Evolutionary conservation across 768 basidiomycete genomes (phyloP), one percentile per base, ranked within the genome.

Genomic region (Hypholoma sublateritium): DNA sequence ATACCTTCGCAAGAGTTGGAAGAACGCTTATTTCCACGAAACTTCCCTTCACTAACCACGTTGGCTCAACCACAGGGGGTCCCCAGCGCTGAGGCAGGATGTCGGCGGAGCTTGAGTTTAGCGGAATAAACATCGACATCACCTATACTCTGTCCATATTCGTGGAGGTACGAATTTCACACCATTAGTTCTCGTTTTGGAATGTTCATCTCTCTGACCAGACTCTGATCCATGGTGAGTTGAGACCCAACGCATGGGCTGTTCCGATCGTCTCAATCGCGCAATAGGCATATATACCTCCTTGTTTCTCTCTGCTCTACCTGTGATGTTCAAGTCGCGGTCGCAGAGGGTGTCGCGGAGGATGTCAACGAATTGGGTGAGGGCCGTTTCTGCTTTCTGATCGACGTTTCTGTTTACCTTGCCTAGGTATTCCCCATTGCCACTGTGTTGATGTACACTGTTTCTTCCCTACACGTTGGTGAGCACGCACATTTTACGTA

Each of bases 391-490:
- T 44, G 5, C n/a, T n/a, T 14, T 22, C 13, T 50, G 19, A n/a
- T 51, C 42, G 14, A 11, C 21, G 24, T 13, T 4, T 22, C 5
- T 39, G 21, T 28, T 13, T 9, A 12, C 5, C 8, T 13, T 45
- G 2, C n/a, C 28, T 41, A 70, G 69, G 55, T 69, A n/a, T 69
- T 69, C 48, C 58, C 69, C 5, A 36, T 59, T 5, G 49, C 65
- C 1, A 65, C 62, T 16, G 50, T 68, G 9, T n/a, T 68, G 8
- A 65, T 71, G 65, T 70, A 63, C 47, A 52, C 62, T 12, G 43
- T 67, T n/a, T 60, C 68, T 12, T 67, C 65, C 11, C 36, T 64
- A 7, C 65, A 71, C 55, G 58, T 67, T 17, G 57, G 70, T 69
- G 35, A 46, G 62, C 49, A 17, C 14, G 7, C 44, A 16, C 14